Conservation (phyloP, 129 eudicot genomes). For the Glebionis coronaria region DNA sequence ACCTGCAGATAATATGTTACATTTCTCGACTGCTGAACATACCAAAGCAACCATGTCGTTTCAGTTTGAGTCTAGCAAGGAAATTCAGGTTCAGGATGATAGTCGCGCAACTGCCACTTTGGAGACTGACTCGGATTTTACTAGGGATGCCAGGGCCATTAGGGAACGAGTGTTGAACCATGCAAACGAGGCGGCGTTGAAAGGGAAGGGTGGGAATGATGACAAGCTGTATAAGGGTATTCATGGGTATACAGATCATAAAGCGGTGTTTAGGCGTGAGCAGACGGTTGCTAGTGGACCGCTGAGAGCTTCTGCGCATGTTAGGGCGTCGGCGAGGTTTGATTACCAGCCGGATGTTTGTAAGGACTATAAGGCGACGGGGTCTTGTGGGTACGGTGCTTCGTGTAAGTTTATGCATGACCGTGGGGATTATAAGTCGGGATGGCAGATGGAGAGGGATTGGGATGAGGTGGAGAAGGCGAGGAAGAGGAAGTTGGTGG, state of each 20-base stretch:
- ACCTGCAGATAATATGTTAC: constrained; percentile 57
- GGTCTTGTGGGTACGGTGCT: constrained; percentile 51
- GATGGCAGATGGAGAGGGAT: constrained; percentile 94
- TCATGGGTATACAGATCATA: constrained; percentile 74
- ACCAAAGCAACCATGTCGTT: constrained; percentile 47
- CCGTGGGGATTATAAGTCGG: constrained; percentile 95
- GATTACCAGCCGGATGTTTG: constrained; percentile 30
- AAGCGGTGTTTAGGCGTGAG: constrained; percentile 91
- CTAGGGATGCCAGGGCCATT: constrained; percentile 81
- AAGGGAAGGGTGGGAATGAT: constrained; percentile 49
- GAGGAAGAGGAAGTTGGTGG: constrained; percentile 68
- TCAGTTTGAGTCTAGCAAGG: constrained; percentile 78
- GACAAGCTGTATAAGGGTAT: constrained; percentile 91
- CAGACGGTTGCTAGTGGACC: constrained; percentile 92
- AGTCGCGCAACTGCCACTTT: constrained; percentile 87
- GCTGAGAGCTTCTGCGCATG: constrained; percentile 95
- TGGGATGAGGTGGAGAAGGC: constrained; percentile 92
- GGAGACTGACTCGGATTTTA: constrained; percentile 86
- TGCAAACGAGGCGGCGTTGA: constrained; percentile 71
- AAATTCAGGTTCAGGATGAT: constrained; percentile 91
- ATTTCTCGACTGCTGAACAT: constrained; percentile 57
- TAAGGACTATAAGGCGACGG: too few relatives aligned
- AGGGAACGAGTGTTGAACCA: constrained; percentile 79
- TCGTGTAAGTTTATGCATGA: constrained; percentile 98
- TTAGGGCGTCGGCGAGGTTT: constrained; percentile 84